A percentile compares a stretch with the other conserved stretches of the same genome.
Conservation (phyloP, 73 alveolate species). For the Stentor coeruleus region DNA sequence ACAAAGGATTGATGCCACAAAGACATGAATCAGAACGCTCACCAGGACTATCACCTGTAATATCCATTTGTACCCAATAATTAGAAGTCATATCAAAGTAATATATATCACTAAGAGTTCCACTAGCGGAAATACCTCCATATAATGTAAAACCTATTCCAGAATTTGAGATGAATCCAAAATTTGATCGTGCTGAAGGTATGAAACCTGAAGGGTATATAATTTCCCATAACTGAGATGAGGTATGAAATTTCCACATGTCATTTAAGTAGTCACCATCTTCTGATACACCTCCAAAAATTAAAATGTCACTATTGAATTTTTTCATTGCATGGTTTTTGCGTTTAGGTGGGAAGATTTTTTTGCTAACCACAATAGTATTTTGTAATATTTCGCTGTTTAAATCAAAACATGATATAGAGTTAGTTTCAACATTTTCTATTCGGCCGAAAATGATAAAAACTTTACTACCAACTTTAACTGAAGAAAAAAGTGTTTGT, state of each 20-base stretch:
- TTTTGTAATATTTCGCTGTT: no score
- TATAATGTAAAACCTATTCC: background rate
- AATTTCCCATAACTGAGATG: background rate
- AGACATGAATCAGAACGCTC: background rate
- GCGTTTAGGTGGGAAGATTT: no score
- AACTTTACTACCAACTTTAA: background rate
- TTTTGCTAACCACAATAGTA: no score
- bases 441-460: background rate
- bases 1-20: no score
- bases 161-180: background rate
- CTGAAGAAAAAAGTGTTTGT: no score
- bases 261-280: background rate
- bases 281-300: slow-evolving; percentile 18
- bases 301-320: background rate
- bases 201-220: background rate
- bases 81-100: background rate
- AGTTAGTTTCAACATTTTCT: no score
- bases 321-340: background rate
- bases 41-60: background rate
- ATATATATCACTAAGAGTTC: background rate
- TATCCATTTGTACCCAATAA: background rate
- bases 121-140: background rate
- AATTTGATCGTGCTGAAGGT: background rate
- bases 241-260: background rate
- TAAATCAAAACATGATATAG: no score